Evolutionary conservation across 129 eudicot species (phyloP).

Genomic region (Helichrysum umbraculigerum): DNA sequence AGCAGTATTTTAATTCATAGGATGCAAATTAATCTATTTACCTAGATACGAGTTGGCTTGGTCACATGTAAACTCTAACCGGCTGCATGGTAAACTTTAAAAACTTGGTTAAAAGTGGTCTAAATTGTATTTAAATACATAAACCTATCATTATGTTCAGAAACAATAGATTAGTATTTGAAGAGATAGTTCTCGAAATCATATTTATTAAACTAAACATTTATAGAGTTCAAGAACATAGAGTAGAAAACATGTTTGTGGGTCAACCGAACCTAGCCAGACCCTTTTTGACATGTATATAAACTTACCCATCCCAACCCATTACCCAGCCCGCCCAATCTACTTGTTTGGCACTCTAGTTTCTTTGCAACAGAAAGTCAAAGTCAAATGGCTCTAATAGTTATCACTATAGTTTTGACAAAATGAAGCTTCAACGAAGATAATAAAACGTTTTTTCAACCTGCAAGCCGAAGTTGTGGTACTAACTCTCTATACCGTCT

Average conservation of each 20-base stretch:
- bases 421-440: conserved; percentile 10
- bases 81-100: no score
- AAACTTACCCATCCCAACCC: background rate
- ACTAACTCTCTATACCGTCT: conserved; percentile 80
- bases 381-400: background rate
- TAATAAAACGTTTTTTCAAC: conserved; percentile 33
- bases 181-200: background rate
- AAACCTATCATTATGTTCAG: background rate
- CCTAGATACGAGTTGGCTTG: background rate
- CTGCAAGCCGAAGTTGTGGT: conserved; percentile 94
- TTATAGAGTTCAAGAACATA: background rate
- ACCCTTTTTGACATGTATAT: background rate
- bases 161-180: background rate
- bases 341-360: background rate
- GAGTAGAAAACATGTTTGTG: background rate
- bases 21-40: background rate
- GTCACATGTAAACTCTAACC: no score
- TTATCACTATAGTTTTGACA: background rate
- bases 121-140: background rate
- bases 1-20: background rate
- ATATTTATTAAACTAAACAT: no score
- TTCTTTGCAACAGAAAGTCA: conserved; percentile 9
- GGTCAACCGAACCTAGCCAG: background rate
- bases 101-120: background rate
- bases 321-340: background rate